Percentiles rank a stretch among this genome's conserved stretches.
These are phyloP conservation scores for Schwanniomyces etchellsii DNA, from an alignment of 1,139 yeast species.

Conservation along the genomic window DNA sequence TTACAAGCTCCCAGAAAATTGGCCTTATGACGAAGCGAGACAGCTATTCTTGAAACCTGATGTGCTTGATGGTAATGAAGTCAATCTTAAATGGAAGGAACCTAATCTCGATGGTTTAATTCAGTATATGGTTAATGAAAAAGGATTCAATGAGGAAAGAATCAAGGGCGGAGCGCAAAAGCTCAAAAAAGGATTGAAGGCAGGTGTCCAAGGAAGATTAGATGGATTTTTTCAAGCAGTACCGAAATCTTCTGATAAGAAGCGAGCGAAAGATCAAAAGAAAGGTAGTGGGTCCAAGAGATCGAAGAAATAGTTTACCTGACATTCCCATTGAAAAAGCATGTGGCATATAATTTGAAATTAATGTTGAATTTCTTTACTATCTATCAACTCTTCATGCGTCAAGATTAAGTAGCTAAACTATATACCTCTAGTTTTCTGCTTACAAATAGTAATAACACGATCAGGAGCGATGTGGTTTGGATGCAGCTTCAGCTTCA, in stretches of 20 bases:
- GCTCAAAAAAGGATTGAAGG: slow-evolving; percentile 74
- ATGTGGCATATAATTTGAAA: no score
- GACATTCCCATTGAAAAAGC: no score
- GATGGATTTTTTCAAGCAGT: slow-evolving; percentile 85
- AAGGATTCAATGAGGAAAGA: slow-evolving; percentile 90
- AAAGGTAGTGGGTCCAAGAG: slow-evolving; percentile 13
- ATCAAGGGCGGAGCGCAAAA: slow-evolving; percentile 83
- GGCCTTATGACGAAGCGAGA: slow-evolving; percentile 92
- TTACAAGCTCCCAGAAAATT: slow-evolving; percentile 83
- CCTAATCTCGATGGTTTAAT: slow-evolving; percentile 76
- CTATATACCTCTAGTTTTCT: no score
- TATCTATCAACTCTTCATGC: no score
- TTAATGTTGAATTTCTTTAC: no score
- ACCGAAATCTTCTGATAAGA: slow-evolving; percentile 34
- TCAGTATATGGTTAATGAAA: slow-evolving; percentile 64
- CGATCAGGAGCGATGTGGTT: slow-evolving; percentile 49
- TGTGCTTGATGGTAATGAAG: slow-evolving; percentile 52
- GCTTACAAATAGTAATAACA: no score
- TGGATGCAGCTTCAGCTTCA: slow-evolving; percentile 84
- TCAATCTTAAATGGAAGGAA: slow-evolving; percentile 69
- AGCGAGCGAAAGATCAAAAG: slow-evolving; percentile 15
- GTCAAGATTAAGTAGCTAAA: no score
- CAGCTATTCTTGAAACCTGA: slow-evolving; percentile 80
- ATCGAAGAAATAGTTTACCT: background rate
- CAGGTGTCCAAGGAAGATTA: slow-evolving; percentile 85